A percentile compares a stretch with the other conserved stretches of the same genome.
Evolutionary conservation across 2,329 filamentous ascomycete genomes (phyloP).

Genomic region (Huntiella omanensis): DNA sequence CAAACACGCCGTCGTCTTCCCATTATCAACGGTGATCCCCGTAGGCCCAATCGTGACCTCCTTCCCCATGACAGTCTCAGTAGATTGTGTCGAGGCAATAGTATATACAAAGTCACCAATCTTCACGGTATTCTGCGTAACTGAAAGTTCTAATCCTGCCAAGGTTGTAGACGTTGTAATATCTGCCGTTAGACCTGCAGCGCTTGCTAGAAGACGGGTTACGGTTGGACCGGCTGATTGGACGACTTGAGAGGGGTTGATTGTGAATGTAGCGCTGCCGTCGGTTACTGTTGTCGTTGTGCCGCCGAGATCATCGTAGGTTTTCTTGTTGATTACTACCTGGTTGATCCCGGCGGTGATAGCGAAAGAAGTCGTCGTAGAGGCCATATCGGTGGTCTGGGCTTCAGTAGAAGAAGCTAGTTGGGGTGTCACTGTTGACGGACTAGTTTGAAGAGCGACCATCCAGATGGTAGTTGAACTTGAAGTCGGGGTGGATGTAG

Average conservation of each 20-base stretch:
- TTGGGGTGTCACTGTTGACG: not conserved
- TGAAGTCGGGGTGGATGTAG: conserved; percentile 9
- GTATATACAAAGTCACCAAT: conserved; percentile 26
- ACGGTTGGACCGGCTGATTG: conserved; percentile 19
- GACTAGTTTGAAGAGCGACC: conserved; percentile 1
- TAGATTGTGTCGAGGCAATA: conserved; percentile 21
- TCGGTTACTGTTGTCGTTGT: conserved; percentile 25
- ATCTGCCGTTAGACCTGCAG: conserved; percentile 16
- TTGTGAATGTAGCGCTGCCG: conserved; percentile 25
- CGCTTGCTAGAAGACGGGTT: conserved; percentile 21
- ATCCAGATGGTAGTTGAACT: not conserved
- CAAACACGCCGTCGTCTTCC: conserved; percentile 18
- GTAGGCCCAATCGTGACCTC: conserved; percentile 19
- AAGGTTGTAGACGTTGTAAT: conserved; percentile 21
- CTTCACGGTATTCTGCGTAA: conserved; percentile 23
- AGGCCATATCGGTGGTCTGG: not conserved
- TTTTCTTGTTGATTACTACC: conserved; percentile 29
- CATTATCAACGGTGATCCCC: conserved; percentile 19
- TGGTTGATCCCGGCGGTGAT: conserved; percentile 25
- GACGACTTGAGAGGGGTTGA: conserved; percentile 22
- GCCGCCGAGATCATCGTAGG: conserved; percentile 22
- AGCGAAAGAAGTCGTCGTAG: conserved; percentile 16
- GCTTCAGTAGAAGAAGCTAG: not conserved
- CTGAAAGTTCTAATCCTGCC: conserved; percentile 22
- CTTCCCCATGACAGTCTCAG: conserved; percentile 17